Evolutionary conservation across 306 rosid species (phyloP).

Genomic region (Sindora glabra): DNA sequence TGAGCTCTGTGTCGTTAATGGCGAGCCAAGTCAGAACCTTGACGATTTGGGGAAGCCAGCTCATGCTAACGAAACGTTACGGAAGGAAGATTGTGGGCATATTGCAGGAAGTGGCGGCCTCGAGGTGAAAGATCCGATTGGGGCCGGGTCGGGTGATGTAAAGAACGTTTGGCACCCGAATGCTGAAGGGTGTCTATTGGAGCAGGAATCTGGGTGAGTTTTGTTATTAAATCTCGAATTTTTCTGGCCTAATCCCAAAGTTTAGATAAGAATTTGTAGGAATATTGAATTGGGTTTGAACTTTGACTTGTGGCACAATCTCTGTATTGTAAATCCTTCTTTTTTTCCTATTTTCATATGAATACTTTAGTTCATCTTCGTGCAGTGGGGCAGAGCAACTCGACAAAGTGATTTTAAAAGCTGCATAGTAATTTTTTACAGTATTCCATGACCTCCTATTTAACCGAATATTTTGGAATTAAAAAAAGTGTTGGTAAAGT

Average conservation of each 20-base stretch:
- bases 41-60: neutral
- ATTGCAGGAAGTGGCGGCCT: neutral
- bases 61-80: conserved; percentile 2
- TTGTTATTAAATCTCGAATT: neutral
- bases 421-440: no score
- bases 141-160: conserved; percentile 29
- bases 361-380: neutral
- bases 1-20: neutral
- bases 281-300: neutral
- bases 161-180: conserved; percentile 13
- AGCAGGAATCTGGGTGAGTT: conserved; percentile 44
- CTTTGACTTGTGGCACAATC: neutral
- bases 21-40: conserved; percentile 5
- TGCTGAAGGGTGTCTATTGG: neutral
- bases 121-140: neutral
- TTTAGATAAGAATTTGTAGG: neutral
- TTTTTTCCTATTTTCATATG: neutral
- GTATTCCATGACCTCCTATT: no score
- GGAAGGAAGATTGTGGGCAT: neutral
- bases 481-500: neutral
- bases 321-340: neutral
- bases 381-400: neutral
- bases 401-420: neutral
- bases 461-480: no score
- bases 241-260: neutral